These are phyloP conservation scores for Phaseolus coccineus DNA, from an alignment of 331 rosid species.

Conservation along the genomic window DNA sequence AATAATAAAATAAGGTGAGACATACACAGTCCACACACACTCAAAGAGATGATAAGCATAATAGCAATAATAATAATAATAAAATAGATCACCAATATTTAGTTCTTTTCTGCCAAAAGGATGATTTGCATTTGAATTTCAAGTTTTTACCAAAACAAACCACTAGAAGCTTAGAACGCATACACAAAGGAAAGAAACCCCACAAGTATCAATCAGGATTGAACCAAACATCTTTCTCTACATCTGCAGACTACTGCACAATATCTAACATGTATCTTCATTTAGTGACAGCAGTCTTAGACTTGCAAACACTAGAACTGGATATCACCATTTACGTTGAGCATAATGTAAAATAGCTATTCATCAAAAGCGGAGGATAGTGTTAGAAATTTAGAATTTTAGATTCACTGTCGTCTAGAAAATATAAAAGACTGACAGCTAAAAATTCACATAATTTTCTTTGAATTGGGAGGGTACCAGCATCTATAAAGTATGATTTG, in stretches of 20 bases:
- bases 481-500: constrained; percentile 2
- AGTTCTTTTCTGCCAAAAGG: neutral
- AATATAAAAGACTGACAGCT: neutral
- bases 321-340: constrained; percentile 20
- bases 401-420: constrained; percentile 11
- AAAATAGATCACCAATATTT: neutral
- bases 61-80: neutral
- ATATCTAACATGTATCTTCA: constrained; percentile 13
- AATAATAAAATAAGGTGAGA: constrained; percentile 36
- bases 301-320: constrained; percentile 14
- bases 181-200: constrained; percentile 3
- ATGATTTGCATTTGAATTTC: constrained; percentile 15
- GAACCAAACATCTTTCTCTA: neutral
- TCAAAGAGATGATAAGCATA: neutral
- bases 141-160: constrained; percentile 16
- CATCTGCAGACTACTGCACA: constrained; percentile 16
- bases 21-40: neutral
- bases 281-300: constrained; percentile 27
- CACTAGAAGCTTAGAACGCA: neutral
- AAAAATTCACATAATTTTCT: constrained; percentile 18
- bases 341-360: constrained; percentile 3
- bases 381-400: constrained; percentile 23
- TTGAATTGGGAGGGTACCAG: constrained; percentile 6
- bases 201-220: constrained; percentile 6
- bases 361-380: constrained; percentile 25